Conservation (phyloP, 345 rosid genomes). For the Citrus trifoliata region DNA sequence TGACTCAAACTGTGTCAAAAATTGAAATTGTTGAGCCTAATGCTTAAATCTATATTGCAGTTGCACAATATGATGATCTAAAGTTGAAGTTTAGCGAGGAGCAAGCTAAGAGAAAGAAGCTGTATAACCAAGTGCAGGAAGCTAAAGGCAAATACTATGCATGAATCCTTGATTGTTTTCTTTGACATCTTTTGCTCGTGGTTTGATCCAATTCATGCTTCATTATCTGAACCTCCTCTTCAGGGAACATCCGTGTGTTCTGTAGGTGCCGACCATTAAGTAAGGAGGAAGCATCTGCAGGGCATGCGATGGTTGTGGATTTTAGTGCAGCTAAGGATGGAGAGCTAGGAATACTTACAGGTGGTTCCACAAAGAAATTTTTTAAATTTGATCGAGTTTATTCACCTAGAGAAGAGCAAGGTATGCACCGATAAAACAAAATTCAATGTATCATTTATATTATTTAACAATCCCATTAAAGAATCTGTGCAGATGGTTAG, state of each 20-base stretch:
- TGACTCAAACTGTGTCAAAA: background rate
- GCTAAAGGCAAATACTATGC: slow-evolving; percentile 34
- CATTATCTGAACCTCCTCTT: background rate
- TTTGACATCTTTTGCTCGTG: background rate
- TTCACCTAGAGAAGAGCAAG: slow-evolving; percentile 47
- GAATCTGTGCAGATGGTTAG: background rate
- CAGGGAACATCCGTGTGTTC: slow-evolving; percentile 53
- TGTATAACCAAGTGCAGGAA: slow-evolving; percentile 44
- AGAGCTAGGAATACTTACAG: slow-evolving; percentile 36
- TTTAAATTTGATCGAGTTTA: slow-evolving; percentile 48
- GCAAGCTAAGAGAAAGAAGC: slow-evolving; percentile 44
- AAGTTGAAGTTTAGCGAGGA: slow-evolving; percentile 42
- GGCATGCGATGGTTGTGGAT: slow-evolving; percentile 34
- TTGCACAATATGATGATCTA: slow-evolving; percentile 41
- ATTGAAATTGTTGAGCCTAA: background rate
- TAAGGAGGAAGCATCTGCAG: slow-evolving; percentile 32
- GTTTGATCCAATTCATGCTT: slow-evolving; percentile 8
- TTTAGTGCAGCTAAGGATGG: slow-evolving; percentile 50
- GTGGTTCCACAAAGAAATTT: slow-evolving; percentile 31
- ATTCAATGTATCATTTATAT: background rate
- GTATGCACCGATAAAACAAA: slow-evolving; percentile 9
- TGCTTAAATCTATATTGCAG: slow-evolving; percentile 16
- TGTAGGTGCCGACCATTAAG: slow-evolving; percentile 49
- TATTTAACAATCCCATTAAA: background rate
- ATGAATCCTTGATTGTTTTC: background rate